Base-by-base conservation (phyloP, 768 basidiomycete species). In the Tylopilus sp. region DNA sequence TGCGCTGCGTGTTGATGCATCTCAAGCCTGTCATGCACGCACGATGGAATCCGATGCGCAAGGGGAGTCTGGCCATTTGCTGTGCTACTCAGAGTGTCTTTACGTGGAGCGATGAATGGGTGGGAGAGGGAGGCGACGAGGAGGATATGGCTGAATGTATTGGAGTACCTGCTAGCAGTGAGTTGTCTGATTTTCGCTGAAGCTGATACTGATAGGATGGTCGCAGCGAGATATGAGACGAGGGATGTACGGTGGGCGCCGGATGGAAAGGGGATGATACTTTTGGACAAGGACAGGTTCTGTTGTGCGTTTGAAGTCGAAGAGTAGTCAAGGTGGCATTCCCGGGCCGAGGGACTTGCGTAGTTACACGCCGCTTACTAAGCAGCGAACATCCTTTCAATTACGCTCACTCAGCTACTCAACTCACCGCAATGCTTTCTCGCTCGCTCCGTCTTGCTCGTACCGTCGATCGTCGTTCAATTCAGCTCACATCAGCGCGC, bases 81-180 rank as follows among this genome's bases (percentile, higher is more conserved):
- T 88, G 84, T 58, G 85, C 84, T 11, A 77, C 69, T 44, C 78
- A 79, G 49, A 82, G 85, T 48, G 64, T 90, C 21, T 89, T 86
- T 66, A 80, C 77, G 8, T 93, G 90, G 90, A 89, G 85, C 56
- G 88, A 90, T 55, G 89, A 91, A 60, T 90, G 86, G 87, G 69
- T 82, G 15, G 77, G 75, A 25, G 82, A 82, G 40, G 73, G 68
- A 6, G 79, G 75, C 4, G 78, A 79, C 40, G 83, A 82, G 61
- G 70, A 73, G 55, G 91, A 92, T 61, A 86, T 92, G 70, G 91
- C 91, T 3, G 94, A 95, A 67, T 95, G 91, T 59, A 81, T 95
- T 30, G 90, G 90, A 7, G 81, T 97, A 4, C 94, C 94, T 30
- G 80, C 86, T n/a, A 81, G 89, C 88, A 71, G 90, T 80, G 25